Percentiles rank a stretch among this genome's conserved stretches.
phyloP scores from a whole-genome alignment of 768 basidiomycete genomes.

The Collybiopsis luxurians region DNA sequence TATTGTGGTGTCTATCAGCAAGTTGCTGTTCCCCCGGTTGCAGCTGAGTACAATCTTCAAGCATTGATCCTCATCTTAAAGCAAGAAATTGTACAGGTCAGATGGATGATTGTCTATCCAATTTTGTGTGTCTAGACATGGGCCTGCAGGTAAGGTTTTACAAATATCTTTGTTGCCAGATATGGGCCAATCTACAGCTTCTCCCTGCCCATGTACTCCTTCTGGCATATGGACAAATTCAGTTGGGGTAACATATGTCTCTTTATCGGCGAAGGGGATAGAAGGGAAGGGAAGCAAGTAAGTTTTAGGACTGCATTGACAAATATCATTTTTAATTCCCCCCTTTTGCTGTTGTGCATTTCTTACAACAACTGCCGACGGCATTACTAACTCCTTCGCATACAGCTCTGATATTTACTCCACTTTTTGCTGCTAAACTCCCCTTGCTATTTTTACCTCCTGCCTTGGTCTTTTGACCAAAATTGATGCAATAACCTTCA shows the following conservation, averaged over 20 bases:
- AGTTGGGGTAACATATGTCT: constrained; percentile 94
- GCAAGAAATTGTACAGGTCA: constrained; percentile 95
- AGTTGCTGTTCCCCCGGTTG: constrained; percentile 82
- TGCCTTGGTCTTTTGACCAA: too few species aligned
- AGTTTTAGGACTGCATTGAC: too few species aligned
- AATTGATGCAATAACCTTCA: too few species aligned
- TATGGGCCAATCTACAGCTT: constrained; percentile 94
- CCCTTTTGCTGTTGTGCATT: too few species aligned
- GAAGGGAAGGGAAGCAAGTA: too few species aligned
- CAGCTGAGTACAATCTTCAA: constrained; percentile 88
- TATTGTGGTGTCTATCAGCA: constrained; percentile 67
- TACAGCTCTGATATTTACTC: too few species aligned
- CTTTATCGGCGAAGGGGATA: constrained; percentile 91
- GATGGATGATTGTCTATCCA: constrained; percentile 96
- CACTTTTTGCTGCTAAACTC: too few species aligned
- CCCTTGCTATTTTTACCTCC: too few species aligned
- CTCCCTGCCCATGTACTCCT: constrained; percentile 92
- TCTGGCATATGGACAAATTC: constrained; percentile 99
- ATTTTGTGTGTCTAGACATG: constrained; percentile 69
- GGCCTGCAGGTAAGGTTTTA: background rate
- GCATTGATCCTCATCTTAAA: constrained; percentile 93
- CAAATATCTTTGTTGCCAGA: constrained; percentile 35
- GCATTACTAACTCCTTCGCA: too few species aligned
- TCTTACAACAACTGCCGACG: too few species aligned
- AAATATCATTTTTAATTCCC: too few species aligned